A percentile compares a stretch with the other conserved stretches of the same genome.
Evolutionary conservation across 768 basidiomycete species (phyloP).

Genomic region (Rossbeevera mucosa): DNA sequence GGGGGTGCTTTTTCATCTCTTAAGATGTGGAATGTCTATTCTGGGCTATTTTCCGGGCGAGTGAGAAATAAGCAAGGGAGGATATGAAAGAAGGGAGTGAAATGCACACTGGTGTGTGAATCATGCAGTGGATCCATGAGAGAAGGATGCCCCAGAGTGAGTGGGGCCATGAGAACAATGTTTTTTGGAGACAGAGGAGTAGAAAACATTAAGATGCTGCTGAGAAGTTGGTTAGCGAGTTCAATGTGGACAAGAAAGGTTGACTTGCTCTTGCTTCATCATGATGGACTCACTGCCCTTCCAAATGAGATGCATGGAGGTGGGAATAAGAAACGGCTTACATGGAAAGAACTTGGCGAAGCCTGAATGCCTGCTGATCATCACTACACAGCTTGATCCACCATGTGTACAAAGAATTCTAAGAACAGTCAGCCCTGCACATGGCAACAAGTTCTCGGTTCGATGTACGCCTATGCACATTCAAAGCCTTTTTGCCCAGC

Average conservation of each 20-base stretch:
- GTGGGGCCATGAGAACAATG: background rate
- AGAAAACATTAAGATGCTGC: slow-evolving; percentile 13
- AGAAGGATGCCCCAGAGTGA: background rate
- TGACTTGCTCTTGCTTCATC: slow-evolving; percentile 22
- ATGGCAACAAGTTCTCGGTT: too few relatives aligned
- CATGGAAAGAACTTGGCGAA: slow-evolving; percentile 28
- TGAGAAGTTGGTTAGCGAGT: background rate
- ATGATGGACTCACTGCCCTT: slow-evolving; percentile 19
- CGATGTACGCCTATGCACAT: too few relatives aligned
- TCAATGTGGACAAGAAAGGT: background rate
- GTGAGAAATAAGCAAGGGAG: background rate
- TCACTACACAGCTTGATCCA: slow-evolving; percentile 24
- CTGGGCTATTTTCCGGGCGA: slow-evolving; percentile 10
- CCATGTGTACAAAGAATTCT: slow-evolving; percentile 24
- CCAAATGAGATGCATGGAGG: slow-evolving; percentile 5
- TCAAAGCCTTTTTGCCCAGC: slow-evolving; percentile 1
- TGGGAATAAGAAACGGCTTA: slow-evolving; percentile 4
- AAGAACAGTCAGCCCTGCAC: background rate
- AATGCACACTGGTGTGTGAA: slow-evolving; percentile 13
- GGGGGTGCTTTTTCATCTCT: slow-evolving; percentile 9
- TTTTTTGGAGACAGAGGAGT: slow-evolving; percentile 4
- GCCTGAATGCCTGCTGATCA: slow-evolving; percentile 20
- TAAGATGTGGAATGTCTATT: slow-evolving; percentile 5
- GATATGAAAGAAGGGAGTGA: background rate
- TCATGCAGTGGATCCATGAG: background rate